These are phyloP conservation scores for Cutaneotrichosporon sp. DNA, from an alignment of 1,284 basidiomycete species.

Conservation along the genomic window DNA sequence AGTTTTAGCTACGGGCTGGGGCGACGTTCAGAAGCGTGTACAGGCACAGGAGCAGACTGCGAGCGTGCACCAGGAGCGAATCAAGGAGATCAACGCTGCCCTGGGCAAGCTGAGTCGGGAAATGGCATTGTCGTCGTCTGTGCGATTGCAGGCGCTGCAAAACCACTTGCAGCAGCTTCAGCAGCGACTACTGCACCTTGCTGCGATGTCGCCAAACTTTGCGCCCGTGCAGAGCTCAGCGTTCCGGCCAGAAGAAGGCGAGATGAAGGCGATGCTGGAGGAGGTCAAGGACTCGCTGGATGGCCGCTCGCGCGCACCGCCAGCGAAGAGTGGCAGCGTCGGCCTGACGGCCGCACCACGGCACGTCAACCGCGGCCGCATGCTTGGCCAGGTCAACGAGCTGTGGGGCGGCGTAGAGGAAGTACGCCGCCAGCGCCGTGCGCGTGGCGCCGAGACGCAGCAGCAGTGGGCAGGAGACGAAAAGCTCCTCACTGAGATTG, in stretches of 20 bases:
- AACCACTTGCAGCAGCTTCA: conserved; percentile 65
- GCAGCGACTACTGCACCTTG: conserved; percentile 66
- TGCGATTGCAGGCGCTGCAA: conserved; percentile 63
- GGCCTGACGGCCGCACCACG: conserved; percentile 26
- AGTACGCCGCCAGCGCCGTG: conserved; percentile 51
- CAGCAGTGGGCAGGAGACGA: conserved; percentile 76
- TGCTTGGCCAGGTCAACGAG: conserved; percentile 66
- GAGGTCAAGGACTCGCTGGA: conserved; percentile 69
- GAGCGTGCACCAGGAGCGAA: conserved; percentile 62
- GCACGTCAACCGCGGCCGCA: conserved; percentile 41
- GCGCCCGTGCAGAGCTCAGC: conserved; percentile 71
- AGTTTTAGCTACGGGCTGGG: conserved; percentile 73
- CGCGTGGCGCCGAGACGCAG: conserved; percentile 45
- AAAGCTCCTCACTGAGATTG: conserved; percentile 68
- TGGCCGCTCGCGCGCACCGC: conserved; percentile 39
- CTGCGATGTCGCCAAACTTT: conserved; percentile 70
- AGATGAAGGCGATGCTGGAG: conserved; percentile 62
- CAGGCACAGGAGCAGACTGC: conserved; percentile 70
- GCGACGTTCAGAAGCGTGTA: conserved; percentile 72
- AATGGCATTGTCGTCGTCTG: conserved; percentile 64
- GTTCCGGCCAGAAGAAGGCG: conserved; percentile 76
- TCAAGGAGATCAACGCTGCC: conserved; percentile 66
- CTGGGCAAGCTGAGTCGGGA: conserved; percentile 60
- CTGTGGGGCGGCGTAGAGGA: conserved; percentile 82
- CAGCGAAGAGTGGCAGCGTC: conserved; percentile 5